Evolutionary conservation across 2,329 filamentous ascomycete genomes (phyloP).

Genomic region (Fusarium penzigii): DNA sequence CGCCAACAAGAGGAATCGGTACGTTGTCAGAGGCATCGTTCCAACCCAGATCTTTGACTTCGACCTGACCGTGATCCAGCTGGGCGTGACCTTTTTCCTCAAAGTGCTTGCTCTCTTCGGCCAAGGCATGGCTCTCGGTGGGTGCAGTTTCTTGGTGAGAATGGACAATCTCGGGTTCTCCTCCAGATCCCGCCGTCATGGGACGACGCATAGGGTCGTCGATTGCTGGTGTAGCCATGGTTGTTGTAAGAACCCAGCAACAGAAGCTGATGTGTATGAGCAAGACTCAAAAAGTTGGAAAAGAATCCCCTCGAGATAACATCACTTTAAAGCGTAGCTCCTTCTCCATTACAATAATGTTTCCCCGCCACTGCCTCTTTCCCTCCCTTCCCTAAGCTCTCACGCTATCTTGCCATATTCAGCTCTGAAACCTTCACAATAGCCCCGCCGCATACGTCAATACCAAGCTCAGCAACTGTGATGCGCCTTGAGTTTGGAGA

Average conservation of each 20-base stretch:
- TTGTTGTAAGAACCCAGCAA: neutral
- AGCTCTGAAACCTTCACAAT: neutral
- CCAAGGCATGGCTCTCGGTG: conserved; percentile 39
- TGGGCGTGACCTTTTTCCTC: conserved; percentile 48
- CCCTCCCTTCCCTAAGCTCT: neutral
- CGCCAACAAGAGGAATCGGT: conserved; percentile 62
- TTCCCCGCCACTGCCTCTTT: neutral
- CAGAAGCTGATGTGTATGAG: neutral
- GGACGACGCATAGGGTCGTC: conserved; percentile 17
- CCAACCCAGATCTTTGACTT: conserved; percentile 71
- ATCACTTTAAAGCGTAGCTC: neutral
- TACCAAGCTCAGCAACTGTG: neutral
- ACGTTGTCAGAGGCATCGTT: conserved; percentile 59
- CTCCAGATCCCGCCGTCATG: conserved; percentile 13
- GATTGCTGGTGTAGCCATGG: conserved; percentile 9
- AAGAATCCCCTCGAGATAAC: neutral
- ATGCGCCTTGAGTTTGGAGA: neutral
- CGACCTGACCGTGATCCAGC: conserved; percentile 48
- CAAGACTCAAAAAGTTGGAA: neutral
- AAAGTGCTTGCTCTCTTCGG: conserved; percentile 30
- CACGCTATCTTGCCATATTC: neutral
- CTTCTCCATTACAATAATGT: neutral
- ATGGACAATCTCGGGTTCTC: conserved; percentile 34
- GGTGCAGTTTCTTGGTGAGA: conserved; percentile 31
- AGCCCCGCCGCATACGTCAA: neutral